phyloP scores from a whole-genome alignment of 164 flowering plant genomes.

The Vitis amurensis region DNA sequence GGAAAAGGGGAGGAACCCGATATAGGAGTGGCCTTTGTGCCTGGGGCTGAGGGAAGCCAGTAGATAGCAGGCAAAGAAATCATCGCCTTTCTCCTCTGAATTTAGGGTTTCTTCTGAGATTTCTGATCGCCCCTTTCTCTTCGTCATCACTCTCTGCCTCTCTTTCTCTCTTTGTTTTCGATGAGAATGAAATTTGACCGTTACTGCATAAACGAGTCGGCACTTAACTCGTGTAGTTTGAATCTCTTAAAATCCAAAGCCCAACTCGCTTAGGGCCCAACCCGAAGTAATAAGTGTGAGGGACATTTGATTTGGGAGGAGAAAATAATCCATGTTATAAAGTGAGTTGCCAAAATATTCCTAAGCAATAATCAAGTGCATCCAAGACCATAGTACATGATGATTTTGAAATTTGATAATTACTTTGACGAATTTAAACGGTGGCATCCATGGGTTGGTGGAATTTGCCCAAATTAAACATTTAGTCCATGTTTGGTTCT shows the following conservation, averaged over 20 bases:
- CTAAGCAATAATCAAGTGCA: no score
- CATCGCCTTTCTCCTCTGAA: constrained; percentile 7
- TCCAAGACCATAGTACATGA: no score
- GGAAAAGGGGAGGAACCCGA: constrained; percentile 49
- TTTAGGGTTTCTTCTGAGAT: constrained; percentile 17
- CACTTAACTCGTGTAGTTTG: neutral
- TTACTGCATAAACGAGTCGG: constrained; percentile 6
- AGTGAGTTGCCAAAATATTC: no score
- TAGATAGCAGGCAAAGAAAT: constrained; percentile 81
- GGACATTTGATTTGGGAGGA: no score
- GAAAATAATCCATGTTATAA: no score
- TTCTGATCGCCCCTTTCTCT: constrained; percentile 8
- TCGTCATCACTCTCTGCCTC: constrained; percentile 25
- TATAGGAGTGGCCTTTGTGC: constrained; percentile 78
- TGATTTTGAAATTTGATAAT: no score
- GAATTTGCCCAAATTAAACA: no score
- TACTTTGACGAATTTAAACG: no score
- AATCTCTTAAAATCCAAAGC: neutral
- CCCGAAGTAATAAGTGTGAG: no score
- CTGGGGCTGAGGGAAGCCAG: constrained; percentile 74
- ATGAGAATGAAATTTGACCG: constrained; percentile 31
- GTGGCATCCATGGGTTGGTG: no score
- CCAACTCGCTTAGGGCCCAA: no score
- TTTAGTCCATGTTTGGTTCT: no score
- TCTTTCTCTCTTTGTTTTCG: neutral